Base-by-base conservation (phyloP, 192 early-diverging fungal species). In the Podila verticillata region DNA sequence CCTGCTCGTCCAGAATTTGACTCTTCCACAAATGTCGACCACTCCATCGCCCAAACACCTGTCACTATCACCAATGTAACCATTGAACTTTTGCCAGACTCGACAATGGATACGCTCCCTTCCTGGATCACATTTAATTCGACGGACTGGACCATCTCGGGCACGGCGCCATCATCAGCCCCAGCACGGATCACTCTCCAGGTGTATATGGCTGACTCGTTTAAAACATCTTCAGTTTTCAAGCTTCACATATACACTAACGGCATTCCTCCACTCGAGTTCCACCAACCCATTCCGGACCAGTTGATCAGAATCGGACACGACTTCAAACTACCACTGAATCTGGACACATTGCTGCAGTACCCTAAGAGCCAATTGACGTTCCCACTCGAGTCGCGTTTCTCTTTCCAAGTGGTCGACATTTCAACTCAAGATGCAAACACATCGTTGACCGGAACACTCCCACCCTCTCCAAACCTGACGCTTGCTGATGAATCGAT, bases 91-190 rank as follows among this genome's bases (percentile, higher is more conserved):
- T 59, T 57, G 24, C n/a, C 57, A 57, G 66, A 68, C 13, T 44
- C 57, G 22, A 36, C 39, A 15, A 32, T 44, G 22, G 56, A 57
- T 5, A 59, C 24, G 10, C 66, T 68, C 48, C 66, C 66, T 7
- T 44, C 19, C 34, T 68, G 66, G 66, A 26, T 68, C 36, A 39
- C 57, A 15, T 68, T 68, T 34, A 35, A 68, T 19, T 17, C 28
- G 17, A 30, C 24, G 1, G 58, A 34, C 7, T 36, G 54, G 36
- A 59, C 36, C 8, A 22, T 68, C 20, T 28, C 54, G 12, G 66
- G 66, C 17, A 48, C 24, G 7, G 56, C 44, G 0, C 66, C 66
- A 26, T 32, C 35, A 29, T 22, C 7, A 20, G 26, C 10, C 2
- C 57, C 66, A 17, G 2, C 34, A 32, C 48, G 65, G 36, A 35